A percentile compares a stretch with the other conserved stretches of the same genome.
Evolutionary conservation across 495 filamentous ascomycete species (phyloP).

Genomic region (Chaetomium tenue): DNA sequence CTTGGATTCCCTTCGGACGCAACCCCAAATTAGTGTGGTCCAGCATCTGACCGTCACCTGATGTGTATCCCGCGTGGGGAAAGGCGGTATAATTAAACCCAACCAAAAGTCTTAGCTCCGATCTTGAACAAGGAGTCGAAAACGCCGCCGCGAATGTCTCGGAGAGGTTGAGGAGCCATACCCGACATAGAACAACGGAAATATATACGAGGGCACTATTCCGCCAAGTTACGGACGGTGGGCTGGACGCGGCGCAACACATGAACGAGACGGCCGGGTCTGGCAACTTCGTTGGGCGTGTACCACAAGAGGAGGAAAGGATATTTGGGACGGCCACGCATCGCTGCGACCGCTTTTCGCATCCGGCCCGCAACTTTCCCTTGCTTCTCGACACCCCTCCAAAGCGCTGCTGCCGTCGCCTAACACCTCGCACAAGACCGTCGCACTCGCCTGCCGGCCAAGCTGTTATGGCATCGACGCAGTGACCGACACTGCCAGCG

Average conservation of each 20-base stretch:
- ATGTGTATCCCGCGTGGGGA: slow-evolving; percentile 9
- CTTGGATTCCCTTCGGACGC: background rate
- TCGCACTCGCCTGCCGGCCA: slow-evolving; percentile 17
- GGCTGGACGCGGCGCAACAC: slow-evolving; percentile 1
- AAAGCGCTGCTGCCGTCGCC: slow-evolving; percentile 11
- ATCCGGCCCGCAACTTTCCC: background rate
- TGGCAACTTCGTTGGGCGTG: slow-evolving; percentile 17
- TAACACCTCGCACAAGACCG: slow-evolving; percentile 16
- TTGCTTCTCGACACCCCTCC: background rate
- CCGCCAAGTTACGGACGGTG: background rate
- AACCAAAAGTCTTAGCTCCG: background rate
- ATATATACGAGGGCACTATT: background rate
- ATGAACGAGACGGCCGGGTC: slow-evolving; percentile 11
- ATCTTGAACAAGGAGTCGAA: background rate
- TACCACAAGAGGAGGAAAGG: slow-evolving; percentile 20
- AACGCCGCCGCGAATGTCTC: slow-evolving; percentile 6
- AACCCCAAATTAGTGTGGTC: slow-evolving; percentile 10
- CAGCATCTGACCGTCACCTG: slow-evolving; percentile 12
- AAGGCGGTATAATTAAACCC: slow-evolving; percentile 12
- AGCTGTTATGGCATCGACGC: slow-evolving; percentile 28
- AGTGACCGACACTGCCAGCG: slow-evolving; percentile 34
- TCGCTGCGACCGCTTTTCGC: slow-evolving; percentile 19
- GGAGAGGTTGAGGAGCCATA: background rate
- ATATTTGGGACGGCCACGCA: slow-evolving; percentile 2
- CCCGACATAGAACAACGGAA: background rate